Evolutionary conservation across 2,329 filamentous ascomycete species (phyloP), one percentile per base, ranked within the genome.

Genomic region (Colletotrichum horii): DNA sequence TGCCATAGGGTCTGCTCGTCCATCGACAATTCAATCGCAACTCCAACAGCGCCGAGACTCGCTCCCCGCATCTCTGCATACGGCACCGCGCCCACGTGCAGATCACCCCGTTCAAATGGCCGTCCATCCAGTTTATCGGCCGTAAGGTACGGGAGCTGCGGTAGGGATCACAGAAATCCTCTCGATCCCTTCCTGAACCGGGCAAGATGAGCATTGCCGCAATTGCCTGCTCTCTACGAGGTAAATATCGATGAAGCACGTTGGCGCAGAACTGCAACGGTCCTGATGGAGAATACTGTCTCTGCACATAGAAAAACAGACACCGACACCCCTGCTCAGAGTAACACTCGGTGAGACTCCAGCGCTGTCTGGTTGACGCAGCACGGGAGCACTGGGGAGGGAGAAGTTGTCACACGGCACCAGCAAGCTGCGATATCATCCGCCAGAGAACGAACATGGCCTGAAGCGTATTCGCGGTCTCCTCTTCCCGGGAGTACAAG

Each of bases 101-200:
- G 65, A 36, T 60, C 65, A 14, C 30, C 36, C 70, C 70, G 30
- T 64, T 30, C n/a, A 28, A 30, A 61, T 68, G 22, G 22, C n/a
- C 14, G 34, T 28, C n/a, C 26, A 28, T 32, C 19, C 43, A 74
- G 26, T 28, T 8, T 74, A 55, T 61, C 65, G 58, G 74, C 66
- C 74, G 74, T 74, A 76, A 48, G 38, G 65, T 52, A 16, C 56
- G 19, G n/a, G 28, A 62, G 62, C 61, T 73, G 64, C n/a, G 16
- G 58, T 58, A 69, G 64, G 65, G 70, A 65, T 73, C 11, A 24
- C n/a, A n/a, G 30, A 62, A 19, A 14, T 56, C 34, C 56, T 26
- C 30, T 62, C 24, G 24, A 55, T 28, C 28, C 26, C 26, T 52
- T 67, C 30, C 62, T 38, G 16, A 68, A 28, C 22, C 6, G 70